Percentiles rank a stretch among this genome's conserved stretches.
Evolutionary conservation across 192 early-diverging fungal species (phyloP).

Genomic region (Backusella tuberculispora): DNA sequence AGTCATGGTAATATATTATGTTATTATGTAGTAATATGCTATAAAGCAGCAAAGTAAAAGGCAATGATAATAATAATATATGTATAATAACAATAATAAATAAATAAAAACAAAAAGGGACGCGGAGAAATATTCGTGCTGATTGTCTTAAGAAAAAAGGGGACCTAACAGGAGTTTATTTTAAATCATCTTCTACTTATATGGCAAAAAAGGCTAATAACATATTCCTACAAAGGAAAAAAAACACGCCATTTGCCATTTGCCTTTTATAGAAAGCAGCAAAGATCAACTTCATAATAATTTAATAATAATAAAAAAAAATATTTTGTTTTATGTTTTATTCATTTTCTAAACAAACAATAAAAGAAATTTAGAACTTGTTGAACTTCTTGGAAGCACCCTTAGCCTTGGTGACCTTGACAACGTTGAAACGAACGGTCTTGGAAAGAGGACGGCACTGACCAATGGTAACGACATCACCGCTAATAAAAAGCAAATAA

Average conservation of each 20-base stretch:
- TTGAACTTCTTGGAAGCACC: conserved; percentile 83
- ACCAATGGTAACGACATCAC: conserved; percentile 96
- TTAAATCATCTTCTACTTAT: conserved; percentile 5
- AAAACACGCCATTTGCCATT: conserved; percentile 12
- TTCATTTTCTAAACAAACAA: neutral
- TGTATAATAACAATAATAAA: neutral
- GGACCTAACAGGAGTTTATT: conserved; percentile 8
- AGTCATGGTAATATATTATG: neutral
- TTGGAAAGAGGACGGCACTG: conserved; percentile 99
- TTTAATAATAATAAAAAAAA: neutral
- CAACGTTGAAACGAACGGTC: conserved; percentile 99
- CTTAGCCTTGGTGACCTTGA: conserved; percentile 93
- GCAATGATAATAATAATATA: neutral
- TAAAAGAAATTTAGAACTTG: conserved; percentile 77
- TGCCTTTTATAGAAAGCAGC: conserved; percentile 3
- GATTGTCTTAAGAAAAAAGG: conserved; percentile 4
- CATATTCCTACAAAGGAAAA: neutral
- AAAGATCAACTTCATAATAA: neutral
- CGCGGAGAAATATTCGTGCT: conserved; percentile 15
- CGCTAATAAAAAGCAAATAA: conserved; percentile 44
- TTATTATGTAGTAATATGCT: neutral
- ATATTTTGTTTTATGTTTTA: neutral
- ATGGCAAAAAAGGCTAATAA: neutral
- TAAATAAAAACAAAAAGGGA: neutral
- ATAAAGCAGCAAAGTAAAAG: neutral